Evolutionary conservation across 768 basidiomycete species (phyloP).

Genomic region (Sutorius australiensis): DNA sequence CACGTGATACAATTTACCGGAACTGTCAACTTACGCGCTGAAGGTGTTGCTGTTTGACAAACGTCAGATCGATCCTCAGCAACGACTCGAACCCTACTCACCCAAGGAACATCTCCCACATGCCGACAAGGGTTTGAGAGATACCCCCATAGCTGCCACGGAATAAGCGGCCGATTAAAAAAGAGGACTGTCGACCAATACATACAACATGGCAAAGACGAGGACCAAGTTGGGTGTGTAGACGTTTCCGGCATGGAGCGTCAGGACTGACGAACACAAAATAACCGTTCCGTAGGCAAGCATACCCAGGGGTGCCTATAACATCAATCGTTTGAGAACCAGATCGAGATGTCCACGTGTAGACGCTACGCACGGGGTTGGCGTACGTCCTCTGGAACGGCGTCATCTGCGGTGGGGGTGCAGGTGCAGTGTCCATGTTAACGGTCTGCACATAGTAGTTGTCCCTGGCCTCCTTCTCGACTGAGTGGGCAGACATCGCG

Average conservation of each 20-base stretch:
- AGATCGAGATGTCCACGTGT: neutral
- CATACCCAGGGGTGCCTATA: slow-evolving; percentile 28
- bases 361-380: slow-evolving; percentile 18
- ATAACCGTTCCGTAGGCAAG: slow-evolving; percentile 29
- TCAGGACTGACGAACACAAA: slow-evolving; percentile 28
- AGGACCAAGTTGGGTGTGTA: slow-evolving; percentile 23
- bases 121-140: slow-evolving; percentile 27
- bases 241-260: slow-evolving; percentile 19
- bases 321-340: neutral
- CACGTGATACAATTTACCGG: neutral
- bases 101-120: slow-evolving; percentile 34
- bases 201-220: slow-evolving; percentile 29
- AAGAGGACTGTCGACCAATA: neutral
- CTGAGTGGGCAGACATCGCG: slow-evolving; percentile 21
- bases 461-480: slow-evolving; percentile 23
- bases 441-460: slow-evolving; percentile 29
- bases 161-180: neutral
- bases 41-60: slow-evolving; percentile 23
- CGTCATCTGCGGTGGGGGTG: slow-evolving; percentile 19
- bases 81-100: slow-evolving; percentile 4
- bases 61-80: slow-evolving; percentile 3
- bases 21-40: slow-evolving; percentile 19
- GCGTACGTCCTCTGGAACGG: slow-evolving; percentile 27
- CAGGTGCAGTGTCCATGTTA: slow-evolving; percentile 13
- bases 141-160: slow-evolving; percentile 29